These are phyloP conservation scores for Polygonum maritimum DNA, from an alignment of 148 eudicot genomes.

Conservation along the genomic window DNA sequence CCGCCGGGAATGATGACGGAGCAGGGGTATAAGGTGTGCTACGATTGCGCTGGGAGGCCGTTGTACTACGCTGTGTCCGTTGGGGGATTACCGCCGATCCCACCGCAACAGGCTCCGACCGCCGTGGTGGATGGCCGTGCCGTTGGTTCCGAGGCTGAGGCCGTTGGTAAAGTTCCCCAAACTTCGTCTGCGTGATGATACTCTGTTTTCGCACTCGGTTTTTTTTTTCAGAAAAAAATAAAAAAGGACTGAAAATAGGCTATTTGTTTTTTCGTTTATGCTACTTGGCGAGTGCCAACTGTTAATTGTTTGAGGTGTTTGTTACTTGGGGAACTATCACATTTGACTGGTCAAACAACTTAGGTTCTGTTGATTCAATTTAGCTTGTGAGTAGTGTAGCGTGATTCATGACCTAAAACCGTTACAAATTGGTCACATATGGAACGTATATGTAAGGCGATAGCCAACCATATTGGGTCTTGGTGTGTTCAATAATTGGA, in stretches of 20 bases:
- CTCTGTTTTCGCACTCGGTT: background rate
- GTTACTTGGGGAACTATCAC: background rate
- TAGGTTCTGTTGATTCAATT: background rate
- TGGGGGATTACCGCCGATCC: background rate
- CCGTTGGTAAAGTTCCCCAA: background rate
- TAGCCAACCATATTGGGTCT: background rate
- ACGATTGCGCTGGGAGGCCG: constrained; percentile 1
- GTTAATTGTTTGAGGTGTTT: background rate
- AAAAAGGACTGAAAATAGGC: background rate
- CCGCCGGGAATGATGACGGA: background rate
- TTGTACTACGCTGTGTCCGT: constrained; percentile 1
- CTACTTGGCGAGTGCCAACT: background rate
- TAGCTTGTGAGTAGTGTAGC: too few species aligned
- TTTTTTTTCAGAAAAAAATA: background rate
- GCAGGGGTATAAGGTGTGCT: constrained; percentile 8
- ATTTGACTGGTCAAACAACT: background rate
- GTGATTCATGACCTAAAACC: background rate
- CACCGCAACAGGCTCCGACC: background rate
- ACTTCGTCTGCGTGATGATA: constrained; percentile 5
- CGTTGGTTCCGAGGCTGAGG: constrained; percentile 4
- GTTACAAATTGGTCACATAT: background rate
- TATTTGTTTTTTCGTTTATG: background rate
- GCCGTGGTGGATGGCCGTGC: background rate
- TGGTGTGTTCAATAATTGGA: background rate
- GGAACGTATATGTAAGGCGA: too few species aligned